phyloP scores from a whole-genome alignment of 352 stramenopile genomes.

The Pythium scleroteichum region DNA sequence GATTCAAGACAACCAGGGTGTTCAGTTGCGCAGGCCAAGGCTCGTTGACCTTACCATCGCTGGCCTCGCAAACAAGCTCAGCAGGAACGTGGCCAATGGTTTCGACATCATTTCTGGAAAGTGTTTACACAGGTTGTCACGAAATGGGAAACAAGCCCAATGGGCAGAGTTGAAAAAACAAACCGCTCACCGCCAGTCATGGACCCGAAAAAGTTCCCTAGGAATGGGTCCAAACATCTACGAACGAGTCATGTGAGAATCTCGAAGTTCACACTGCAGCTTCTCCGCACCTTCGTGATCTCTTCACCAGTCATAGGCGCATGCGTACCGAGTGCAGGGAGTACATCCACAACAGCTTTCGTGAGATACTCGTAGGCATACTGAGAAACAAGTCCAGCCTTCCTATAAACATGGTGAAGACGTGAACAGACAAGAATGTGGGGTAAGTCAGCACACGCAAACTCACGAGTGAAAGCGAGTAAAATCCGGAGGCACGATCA shows the following conservation, averaged over 20 bases:
- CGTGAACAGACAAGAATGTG: no score
- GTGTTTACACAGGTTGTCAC: no score
- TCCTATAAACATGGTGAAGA: conserved; percentile 49
- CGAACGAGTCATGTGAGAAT: not conserved
- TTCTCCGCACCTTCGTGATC: conserved; percentile 68
- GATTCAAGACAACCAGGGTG: conserved; percentile 80
- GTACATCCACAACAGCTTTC: conserved; percentile 81
- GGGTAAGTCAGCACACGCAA: not conserved
- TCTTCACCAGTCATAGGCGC: conserved; percentile 95
- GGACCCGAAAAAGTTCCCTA: conserved; percentile 88
- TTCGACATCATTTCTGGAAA: conserved; percentile 92
- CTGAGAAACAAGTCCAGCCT: conserved; percentile 92
- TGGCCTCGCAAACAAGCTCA: conserved; percentile 92
- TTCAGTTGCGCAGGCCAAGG: conserved; percentile 97
- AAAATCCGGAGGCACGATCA: conserved; percentile 96
- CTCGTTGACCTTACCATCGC: conserved; percentile 94
- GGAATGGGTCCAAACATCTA: conserved; percentile 94
- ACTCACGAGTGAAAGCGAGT: conserved; percentile 94
- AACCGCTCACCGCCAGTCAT: conserved; percentile 91
- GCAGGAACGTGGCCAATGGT: conserved; percentile 94
- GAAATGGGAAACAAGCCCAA: no score
- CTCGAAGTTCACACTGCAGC: not conserved
- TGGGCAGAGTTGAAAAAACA: not conserved
- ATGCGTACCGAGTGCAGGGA: conserved; percentile 96
- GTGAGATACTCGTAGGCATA: conserved; percentile 94